Conservation (phyloP, 352 stramenopile genomes). For the Sclerospora graminicola region DNA sequence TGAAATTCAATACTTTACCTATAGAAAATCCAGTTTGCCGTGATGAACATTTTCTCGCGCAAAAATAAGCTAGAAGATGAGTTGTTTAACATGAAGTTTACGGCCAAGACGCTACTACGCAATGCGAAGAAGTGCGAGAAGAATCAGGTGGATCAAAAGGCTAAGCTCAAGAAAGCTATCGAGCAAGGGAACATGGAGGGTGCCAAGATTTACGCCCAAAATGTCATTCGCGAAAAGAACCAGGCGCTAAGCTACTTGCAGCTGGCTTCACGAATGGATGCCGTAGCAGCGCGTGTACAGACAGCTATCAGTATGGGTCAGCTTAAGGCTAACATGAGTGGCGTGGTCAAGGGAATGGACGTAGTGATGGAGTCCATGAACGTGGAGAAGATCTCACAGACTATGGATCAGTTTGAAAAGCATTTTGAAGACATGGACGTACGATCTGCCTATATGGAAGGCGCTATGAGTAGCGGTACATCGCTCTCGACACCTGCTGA, state of each 20-base stretch:
- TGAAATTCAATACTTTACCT: no score
- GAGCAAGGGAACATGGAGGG: conserved; percentile 95
- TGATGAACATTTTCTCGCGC: conserved; percentile 78
- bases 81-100: conserved; percentile 88
- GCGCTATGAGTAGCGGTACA: conserved; percentile 94
- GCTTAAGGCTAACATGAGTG: conserved; percentile 93
- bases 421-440: conserved; percentile 99
- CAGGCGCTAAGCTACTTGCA: conserved; percentile 93
- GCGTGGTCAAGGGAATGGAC: conserved; percentile 95
- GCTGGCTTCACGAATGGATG: conserved; percentile 93
- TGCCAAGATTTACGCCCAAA: conserved; percentile 95
- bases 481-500: conserved; percentile 93
- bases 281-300: conserved; percentile 92
- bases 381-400: conserved; percentile 93
- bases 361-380: conserved; percentile 96
- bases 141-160: conserved; percentile 90
- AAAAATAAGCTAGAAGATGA: conserved; percentile 83
- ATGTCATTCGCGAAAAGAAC: conserved; percentile 80
- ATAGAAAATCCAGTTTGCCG: no score
- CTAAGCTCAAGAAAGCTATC: conserved; percentile 95
- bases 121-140: conserved; percentile 97
- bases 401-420: conserved; percentile 98
- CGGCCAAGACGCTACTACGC: conserved; percentile 80
- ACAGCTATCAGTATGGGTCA: conserved; percentile 94
- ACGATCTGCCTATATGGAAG: conserved; percentile 96